Conservation (phyloP, 1,284 basidiomycete genomes). For the Apiotrichum laibachii region DNA sequence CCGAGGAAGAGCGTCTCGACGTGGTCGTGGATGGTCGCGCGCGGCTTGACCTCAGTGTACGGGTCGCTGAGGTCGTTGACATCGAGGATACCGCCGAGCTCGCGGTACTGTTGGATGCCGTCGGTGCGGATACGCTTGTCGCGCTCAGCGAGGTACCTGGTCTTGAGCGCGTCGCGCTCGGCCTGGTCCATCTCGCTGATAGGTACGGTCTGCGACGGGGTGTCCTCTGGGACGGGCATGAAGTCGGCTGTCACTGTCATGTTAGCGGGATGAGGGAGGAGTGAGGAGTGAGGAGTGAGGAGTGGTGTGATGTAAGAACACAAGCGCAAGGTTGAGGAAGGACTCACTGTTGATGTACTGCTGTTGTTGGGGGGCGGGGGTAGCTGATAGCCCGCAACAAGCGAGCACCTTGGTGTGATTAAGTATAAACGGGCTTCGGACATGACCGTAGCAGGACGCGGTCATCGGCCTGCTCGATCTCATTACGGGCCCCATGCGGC, state of each 20-base stretch:
- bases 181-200: constrained; percentile 4
- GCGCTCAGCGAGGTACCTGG: constrained; percentile 13
- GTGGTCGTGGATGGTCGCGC: constrained; percentile 17
- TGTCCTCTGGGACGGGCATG: constrained; percentile 5
- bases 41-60: constrained; percentile 13
- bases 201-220: neutral
- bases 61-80: constrained; percentile 14
- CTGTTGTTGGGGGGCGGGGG: too few relatives aligned
- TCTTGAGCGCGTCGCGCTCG: constrained; percentile 12
- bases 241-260: constrained; percentile 6
- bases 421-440: too few relatives aligned
- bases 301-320: too few relatives aligned
- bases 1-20: constrained; percentile 18
- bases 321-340: too few relatives aligned
- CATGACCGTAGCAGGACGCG: too few relatives aligned
- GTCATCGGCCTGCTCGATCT: too few relatives aligned
- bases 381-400: too few relatives aligned
- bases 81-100: constrained; percentile 9
- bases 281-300: too few relatives aligned
- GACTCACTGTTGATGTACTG: too few relatives aligned
- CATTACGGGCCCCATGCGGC: too few relatives aligned
- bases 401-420: too few relatives aligned
- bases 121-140: constrained; percentile 17
- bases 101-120: constrained; percentile 12
- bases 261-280: neutral